These are phyloP conservation scores for Leptomonas pyrrhocoris DNA, from an alignment of 208 protist genomes.

Conservation along the genomic window DNA sequence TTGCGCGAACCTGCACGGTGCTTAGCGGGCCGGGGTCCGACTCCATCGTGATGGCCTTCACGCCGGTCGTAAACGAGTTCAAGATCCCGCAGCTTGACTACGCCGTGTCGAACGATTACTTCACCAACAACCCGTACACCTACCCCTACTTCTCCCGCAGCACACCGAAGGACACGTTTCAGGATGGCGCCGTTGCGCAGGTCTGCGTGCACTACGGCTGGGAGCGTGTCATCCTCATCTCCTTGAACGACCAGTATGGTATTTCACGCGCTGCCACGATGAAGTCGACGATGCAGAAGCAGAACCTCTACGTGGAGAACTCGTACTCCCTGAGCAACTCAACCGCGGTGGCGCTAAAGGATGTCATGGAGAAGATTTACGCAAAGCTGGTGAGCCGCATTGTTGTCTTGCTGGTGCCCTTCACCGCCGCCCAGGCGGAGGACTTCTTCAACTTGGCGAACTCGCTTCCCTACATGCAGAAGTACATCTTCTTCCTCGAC, in stretches of 20 bases:
- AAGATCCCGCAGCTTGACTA: conserved; percentile 78
- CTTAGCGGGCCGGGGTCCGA: conserved; percentile 67
- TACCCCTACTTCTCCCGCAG: conserved; percentile 87
- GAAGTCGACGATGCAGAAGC: conserved; percentile 47
- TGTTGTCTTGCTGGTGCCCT: conserved; percentile 57
- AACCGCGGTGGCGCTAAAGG: conserved; percentile 33
- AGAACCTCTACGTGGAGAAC: conserved; percentile 77
- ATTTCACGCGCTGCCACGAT: conserved; percentile 47
- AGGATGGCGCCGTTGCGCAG: conserved; percentile 59
- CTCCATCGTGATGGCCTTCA: conserved; percentile 57
- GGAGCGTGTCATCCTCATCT: conserved; percentile 84
- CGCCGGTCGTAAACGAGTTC: conserved; percentile 84
- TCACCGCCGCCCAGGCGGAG: conserved; percentile 47
- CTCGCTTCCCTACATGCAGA: conserved; percentile 56
- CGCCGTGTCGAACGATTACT: conserved; percentile 60
- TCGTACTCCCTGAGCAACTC: conserved; percentile 51
- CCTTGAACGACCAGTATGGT: conserved; percentile 65
- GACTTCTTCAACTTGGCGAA: conserved; percentile 72
- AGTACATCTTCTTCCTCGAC: conserved; percentile 84
- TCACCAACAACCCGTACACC: conserved; percentile 52
- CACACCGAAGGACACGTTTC: conserved; percentile 53
- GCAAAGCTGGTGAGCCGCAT: conserved; percentile 69
- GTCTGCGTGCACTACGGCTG: conserved; percentile 75
- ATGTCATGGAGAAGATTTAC: conserved; percentile 68
- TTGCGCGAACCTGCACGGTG: conserved; percentile 71